phyloP scores from a whole-genome alignment of 192 early-diverging fungal genomes.

The Coemansia sp. region DNA sequence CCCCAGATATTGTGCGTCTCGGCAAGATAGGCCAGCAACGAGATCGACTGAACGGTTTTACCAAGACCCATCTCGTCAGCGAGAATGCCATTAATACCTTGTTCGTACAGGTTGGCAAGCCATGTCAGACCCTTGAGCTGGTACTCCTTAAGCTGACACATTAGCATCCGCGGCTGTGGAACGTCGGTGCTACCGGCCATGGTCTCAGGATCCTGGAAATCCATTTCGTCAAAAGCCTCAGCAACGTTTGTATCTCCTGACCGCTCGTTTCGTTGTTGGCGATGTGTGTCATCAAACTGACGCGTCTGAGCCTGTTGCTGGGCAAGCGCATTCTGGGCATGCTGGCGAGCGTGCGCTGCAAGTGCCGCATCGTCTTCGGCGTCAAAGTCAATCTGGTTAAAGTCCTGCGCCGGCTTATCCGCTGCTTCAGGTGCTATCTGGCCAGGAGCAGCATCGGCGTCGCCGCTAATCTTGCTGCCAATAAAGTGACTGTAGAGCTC shows the following conservation, averaged over 20 bases:
- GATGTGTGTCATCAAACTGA: conserved; percentile 60
- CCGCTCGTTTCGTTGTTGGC: conserved; percentile 5
- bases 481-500: conserved; percentile 92
- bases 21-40: conserved; percentile 83
- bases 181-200: conserved; percentile 67
- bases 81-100: conserved; percentile 88
- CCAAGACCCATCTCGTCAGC: conserved; percentile 86
- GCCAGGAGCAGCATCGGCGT: conserved; percentile 8
- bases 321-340: conserved; percentile 75
- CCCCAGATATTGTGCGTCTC: conserved; percentile 88
- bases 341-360: conserved; percentile 64
- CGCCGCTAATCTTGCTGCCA: conserved; percentile 69
- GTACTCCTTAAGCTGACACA: conserved; percentile 80
- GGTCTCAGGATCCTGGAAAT: conserved; percentile 80
- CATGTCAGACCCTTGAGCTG: conserved; percentile 84
- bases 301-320: conserved; percentile 64
- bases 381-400: conserved; percentile 77
- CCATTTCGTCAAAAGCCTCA: conserved; percentile 71
- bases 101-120: conserved; percentile 83
- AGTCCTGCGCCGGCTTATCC: conserved; percentile 10
- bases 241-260: conserved; percentile 42
- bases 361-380: conserved; percentile 69
- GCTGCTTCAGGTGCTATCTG: neutral
- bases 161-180: conserved; percentile 80
- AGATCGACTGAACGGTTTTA: conserved; percentile 90